A percentile compares a stretch with the other conserved stretches of the same genome.
Conservation (phyloP, 768 basidiomycete species). For the Myochromella boudieri region DNA sequence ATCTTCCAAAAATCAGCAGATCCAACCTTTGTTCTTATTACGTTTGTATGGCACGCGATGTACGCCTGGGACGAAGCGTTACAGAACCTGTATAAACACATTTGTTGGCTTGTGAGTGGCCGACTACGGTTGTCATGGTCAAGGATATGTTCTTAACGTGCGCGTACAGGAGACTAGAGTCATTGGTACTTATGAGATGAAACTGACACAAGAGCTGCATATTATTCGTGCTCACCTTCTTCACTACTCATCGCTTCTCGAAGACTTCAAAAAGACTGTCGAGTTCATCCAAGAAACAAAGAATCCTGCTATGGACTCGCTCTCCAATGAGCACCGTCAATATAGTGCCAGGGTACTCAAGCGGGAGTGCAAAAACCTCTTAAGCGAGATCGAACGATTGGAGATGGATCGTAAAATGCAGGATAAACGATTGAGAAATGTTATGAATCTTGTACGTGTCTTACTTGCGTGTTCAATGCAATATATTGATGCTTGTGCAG, state of each 20-base stretch:
- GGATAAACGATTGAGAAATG: constrained; percentile 49
- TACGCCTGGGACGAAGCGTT: constrained; percentile 28
- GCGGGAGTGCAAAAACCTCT: constrained; percentile 49
- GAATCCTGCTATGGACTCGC: constrained; percentile 50
- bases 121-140: no score
- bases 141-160: not conserved
- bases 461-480: not conserved
- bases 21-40: constrained; percentile 25
- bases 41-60: constrained; percentile 25
- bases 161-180: constrained; percentile 41
- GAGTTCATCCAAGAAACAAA: constrained; percentile 39
- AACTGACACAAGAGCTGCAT: constrained; percentile 51
- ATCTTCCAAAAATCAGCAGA: constrained; percentile 22
- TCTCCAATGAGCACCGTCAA: constrained; percentile 25
- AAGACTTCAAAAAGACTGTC: constrained; percentile 54
- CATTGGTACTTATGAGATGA: constrained; percentile 38
- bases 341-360: constrained; percentile 34
- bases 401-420: constrained; percentile 40
- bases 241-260: constrained; percentile 54
- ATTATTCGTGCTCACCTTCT: constrained; percentile 60
- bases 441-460: constrained; percentile 46
- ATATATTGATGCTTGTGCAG: constrained; percentile 25
- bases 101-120: constrained; percentile 23
- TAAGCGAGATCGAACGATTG: constrained; percentile 50
- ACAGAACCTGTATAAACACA: constrained; percentile 23